These are phyloP conservation scores for Diaporthe humulicola DNA, from an alignment of 2,329 filamentous ascomycete genomes.

Conservation along the genomic window DNA sequence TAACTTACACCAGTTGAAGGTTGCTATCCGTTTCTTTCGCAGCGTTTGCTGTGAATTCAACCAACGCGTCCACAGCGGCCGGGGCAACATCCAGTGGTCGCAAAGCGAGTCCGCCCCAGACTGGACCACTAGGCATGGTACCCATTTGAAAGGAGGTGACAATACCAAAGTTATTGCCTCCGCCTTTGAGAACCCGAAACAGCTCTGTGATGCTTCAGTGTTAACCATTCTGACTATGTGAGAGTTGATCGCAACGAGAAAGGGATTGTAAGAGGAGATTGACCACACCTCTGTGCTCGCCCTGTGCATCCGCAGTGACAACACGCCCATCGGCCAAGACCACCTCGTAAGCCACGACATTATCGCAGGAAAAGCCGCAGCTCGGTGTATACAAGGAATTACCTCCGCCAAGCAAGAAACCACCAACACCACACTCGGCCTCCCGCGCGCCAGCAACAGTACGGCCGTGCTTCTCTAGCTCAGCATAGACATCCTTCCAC, in stretches of 20 bases:
- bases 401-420: slow-evolving; percentile 47
- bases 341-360: slow-evolving; percentile 53
- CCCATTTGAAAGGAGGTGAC: slow-evolving; percentile 33
- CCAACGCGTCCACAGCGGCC: not conserved
- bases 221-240: too few relatives aligned
- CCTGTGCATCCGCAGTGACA: slow-evolving; percentile 32
- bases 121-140: not conserved
- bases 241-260: too few relatives aligned
- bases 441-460: slow-evolving; percentile 45
- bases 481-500: slow-evolving; percentile 54
- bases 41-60: not conserved
- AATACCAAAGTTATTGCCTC: slow-evolving; percentile 44
- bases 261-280: too few relatives aligned
- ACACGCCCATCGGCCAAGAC: slow-evolving; percentile 56
- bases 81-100: not conserved
- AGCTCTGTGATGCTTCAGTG: slow-evolving; percentile 29
- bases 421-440: slow-evolving; percentile 47
- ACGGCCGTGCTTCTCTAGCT: slow-evolving; percentile 47
- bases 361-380: slow-evolving; percentile 57
- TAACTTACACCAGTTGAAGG: not conserved
- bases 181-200: slow-evolving; percentile 43
- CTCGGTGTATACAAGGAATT: slow-evolving; percentile 45
- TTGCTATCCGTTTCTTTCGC: not conserved
- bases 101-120: slow-evolving; percentile 7
- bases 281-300: slow-evolving; percentile 34